A percentile compares a stretch with the other conserved stretches of the same genome.
Evolutionary conservation across 768 basidiomycete genomes (phyloP).

Genomic region (Russula abietina): DNA sequence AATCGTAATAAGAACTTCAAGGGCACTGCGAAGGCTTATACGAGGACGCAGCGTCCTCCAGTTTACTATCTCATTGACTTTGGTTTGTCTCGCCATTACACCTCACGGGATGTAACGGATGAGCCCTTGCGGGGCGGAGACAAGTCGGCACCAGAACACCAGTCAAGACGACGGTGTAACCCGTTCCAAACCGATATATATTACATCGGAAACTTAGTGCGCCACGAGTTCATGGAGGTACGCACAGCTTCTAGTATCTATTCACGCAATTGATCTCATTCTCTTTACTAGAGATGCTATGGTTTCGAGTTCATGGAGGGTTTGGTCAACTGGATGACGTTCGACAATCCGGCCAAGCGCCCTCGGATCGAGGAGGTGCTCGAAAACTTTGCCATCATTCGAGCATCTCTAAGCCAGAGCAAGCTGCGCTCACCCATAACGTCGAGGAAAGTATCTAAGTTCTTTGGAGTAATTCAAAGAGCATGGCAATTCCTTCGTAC

Average conservation of each 20-base stretch:
- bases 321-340: conserved; percentile 29
- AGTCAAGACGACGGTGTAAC: conserved; percentile 23
- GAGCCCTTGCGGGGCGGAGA: conserved; percentile 38
- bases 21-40: conserved; percentile 23
- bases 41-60: conserved; percentile 27
- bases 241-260: background rate
- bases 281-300: conserved; percentile 21
- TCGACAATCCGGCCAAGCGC: conserved; percentile 27
- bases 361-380: conserved; percentile 26
- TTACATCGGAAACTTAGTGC: conserved; percentile 33
- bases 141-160: conserved; percentile 35
- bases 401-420: background rate
- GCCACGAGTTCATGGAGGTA: conserved; percentile 29
- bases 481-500: conserved; percentile 6
- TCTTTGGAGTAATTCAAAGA: background rate
- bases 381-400: background rate
- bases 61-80: conserved; percentile 31
- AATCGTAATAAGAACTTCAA: conserved; percentile 26
- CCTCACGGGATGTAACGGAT: conserved; percentile 28
- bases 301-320: conserved; percentile 28
- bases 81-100: conserved; percentile 28
- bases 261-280: background rate
- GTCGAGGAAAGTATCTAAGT: background rate
- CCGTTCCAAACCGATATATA: conserved; percentile 37
- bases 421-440: conserved; percentile 13